phyloP scores from a whole-genome alignment of 2,329 filamentous ascomycete species.

The Aspergillus sp. region DNA sequence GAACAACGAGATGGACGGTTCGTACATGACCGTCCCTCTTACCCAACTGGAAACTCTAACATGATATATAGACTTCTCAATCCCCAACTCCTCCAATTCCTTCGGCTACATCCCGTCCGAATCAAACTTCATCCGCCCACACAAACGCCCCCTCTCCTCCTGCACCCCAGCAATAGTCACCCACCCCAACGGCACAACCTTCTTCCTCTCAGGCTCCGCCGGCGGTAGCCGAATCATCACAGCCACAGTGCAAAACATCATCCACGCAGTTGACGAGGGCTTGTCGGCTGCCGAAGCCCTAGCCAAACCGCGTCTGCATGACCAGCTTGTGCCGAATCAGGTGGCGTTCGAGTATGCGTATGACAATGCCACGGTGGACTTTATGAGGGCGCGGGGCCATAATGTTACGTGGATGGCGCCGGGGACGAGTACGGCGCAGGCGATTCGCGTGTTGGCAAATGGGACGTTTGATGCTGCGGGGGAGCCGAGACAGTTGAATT shows the following conservation, averaged over 20 bases:
- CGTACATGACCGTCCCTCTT: conserved; percentile 20
- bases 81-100: conserved; percentile 72
- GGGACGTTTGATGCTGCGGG: conserved; percentile 75
- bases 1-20: conserved; percentile 61
- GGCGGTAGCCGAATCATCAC: conserved; percentile 85
- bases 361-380: conserved; percentile 62
- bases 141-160: conserved; percentile 80
- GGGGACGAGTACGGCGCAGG: conserved; percentile 69
- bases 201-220: conserved; percentile 70
- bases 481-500: conserved; percentile 72
- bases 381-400: conserved; percentile 65
- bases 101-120: conserved; percentile 82
- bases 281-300: conserved; percentile 64
- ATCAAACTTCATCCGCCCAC: conserved; percentile 76
- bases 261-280: conserved; percentile 68
- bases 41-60: conserved; percentile 51
- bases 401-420: conserved; percentile 68
- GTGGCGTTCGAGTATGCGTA: conserved; percentile 69
- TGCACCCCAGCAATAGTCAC: conserved; percentile 79
- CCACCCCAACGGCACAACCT: conserved; percentile 62
- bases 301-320: conserved; percentile 68
- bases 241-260: conserved; percentile 70
- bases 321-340: conserved; percentile 74
- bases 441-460: conserved; percentile 59
- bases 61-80: conserved; percentile 72